A percentile compares a stretch with the other conserved stretches of the same genome.
Evolutionary conservation across 257 asterid species (phyloP).

Genomic region (Solanum acaule): DNA sequence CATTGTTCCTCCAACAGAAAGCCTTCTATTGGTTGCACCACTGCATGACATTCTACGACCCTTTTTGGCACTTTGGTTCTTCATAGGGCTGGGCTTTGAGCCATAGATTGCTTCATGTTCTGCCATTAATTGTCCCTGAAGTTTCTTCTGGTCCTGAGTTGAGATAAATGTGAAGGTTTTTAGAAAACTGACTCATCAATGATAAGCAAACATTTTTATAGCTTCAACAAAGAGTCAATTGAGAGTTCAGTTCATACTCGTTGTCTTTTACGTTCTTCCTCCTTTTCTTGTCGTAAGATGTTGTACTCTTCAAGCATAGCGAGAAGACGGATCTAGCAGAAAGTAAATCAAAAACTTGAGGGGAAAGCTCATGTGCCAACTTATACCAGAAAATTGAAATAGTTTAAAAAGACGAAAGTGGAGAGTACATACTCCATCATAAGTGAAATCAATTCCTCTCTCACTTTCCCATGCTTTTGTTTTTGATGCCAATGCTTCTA

Average conservation of each 20-base stretch:
- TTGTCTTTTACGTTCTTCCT: slow-evolving; percentile 76
- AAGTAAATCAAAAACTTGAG: not conserved
- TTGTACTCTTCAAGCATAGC: slow-evolving; percentile 79
- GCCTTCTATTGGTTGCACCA: slow-evolving; percentile 20
- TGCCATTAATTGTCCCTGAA: slow-evolving; percentile 38
- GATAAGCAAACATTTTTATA: not conserved
- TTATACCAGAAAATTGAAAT: not conserved
- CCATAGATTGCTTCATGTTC: slow-evolving; percentile 44
- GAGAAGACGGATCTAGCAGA: slow-evolving; percentile 59
- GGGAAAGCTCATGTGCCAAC: not conserved
- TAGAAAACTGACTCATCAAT: not conserved
- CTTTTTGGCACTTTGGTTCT: slow-evolving; percentile 29
- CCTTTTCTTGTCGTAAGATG: slow-evolving; percentile 74
- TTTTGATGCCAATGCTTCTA: slow-evolving; percentile 77
- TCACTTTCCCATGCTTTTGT: slow-evolving; percentile 81
- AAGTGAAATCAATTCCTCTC: slow-evolving; percentile 64
- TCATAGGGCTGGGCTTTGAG: slow-evolving; percentile 42
- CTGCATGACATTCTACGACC: slow-evolving; percentile 28
- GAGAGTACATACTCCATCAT: slow-evolving; percentile 67
- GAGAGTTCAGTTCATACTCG: slow-evolving; percentile 39
- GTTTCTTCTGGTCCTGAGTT: slow-evolving; percentile 68
- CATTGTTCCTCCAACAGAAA: slow-evolving; percentile 28
- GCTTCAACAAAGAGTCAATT: not conserved
- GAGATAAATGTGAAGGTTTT: not conserved
- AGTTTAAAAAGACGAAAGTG: not conserved